These are phyloP conservation scores for Mycogone perniciosa DNA, from an alignment of 2,329 filamentous ascomycete genomes.

Conservation along the genomic window DNA sequence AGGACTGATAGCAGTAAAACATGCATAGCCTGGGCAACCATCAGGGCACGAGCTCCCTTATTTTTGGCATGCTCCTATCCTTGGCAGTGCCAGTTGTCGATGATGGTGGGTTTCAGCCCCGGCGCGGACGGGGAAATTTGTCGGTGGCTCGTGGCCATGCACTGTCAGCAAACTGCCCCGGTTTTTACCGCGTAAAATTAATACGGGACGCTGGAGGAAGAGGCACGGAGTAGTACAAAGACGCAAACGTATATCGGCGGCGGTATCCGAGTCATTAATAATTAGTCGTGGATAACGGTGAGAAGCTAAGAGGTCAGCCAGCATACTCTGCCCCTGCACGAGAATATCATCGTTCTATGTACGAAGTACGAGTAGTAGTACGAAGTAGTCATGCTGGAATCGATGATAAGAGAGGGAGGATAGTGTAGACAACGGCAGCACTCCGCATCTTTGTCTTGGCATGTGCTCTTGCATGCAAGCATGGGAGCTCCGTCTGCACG, in stretches of 20 bases:
- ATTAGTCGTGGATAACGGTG: background rate
- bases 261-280: background rate
- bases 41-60: background rate
- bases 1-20: background rate
- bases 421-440: too few species aligned
- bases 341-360: too few species aligned
- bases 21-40: background rate
- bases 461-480: too few species aligned
- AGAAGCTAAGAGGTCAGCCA: too few species aligned
- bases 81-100: too few species aligned
- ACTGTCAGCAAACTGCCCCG: background rate
- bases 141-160: constrained; percentile 1
- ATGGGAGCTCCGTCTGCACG: too few species aligned
- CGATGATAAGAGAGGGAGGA: too few species aligned
- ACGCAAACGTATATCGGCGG: background rate
- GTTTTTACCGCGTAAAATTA: background rate
- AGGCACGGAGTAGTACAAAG: too few species aligned
- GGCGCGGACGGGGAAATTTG: constrained; percentile 3
- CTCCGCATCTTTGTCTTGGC: too few species aligned
- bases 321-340: too few species aligned
- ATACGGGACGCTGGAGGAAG: background rate
- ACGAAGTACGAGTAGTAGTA: too few species aligned
- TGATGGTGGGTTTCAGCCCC: constrained; percentile 2
- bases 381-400: too few species aligned
- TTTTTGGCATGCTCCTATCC: background rate